Conservation (phyloP, 768 basidiomycete genomes). For the Kwoniella sp. region DNA sequence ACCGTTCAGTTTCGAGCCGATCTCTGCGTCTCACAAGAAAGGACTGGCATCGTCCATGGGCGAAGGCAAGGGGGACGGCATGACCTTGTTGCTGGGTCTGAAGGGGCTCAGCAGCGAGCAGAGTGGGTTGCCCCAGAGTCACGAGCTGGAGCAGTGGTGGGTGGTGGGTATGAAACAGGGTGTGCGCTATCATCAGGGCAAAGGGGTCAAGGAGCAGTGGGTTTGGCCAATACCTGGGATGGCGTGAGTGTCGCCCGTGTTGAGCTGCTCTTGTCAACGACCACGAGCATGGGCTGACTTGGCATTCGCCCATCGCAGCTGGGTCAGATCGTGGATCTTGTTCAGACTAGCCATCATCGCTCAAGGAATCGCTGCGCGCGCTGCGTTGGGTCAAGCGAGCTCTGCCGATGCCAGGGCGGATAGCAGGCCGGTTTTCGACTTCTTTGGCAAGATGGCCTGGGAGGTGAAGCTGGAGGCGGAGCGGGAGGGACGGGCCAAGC, state of each 20-base stretch:
- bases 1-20: constrained; percentile 60
- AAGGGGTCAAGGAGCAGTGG: constrained; percentile 51
- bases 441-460: constrained; percentile 64
- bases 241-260: constrained; percentile 57
- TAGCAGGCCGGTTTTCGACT: constrained; percentile 49
- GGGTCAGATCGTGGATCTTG: constrained; percentile 26
- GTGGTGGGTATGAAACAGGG: constrained; percentile 51
- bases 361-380: constrained; percentile 85
- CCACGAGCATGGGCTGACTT: too few relatives aligned
- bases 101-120: constrained; percentile 58
- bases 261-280: neutral
- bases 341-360: constrained; percentile 67
- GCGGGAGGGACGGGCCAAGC: constrained; percentile 27
- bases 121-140: constrained; percentile 64
- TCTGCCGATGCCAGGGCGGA: constrained; percentile 65
- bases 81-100: constrained; percentile 57
- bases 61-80: constrained; percentile 46
- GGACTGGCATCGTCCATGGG: constrained; percentile 36
- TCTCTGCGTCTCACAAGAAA: constrained; percentile 25
- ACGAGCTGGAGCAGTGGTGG: constrained; percentile 76
- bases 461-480: constrained; percentile 47
- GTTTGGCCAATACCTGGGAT: constrained; percentile 70
- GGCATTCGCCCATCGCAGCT: constrained; percentile 6
- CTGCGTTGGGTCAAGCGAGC: constrained; percentile 79
- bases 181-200: constrained; percentile 16